Evolutionary conservation across 306 rosid genomes (phyloP).

Genomic region (Arachis hypogaea): DNA sequence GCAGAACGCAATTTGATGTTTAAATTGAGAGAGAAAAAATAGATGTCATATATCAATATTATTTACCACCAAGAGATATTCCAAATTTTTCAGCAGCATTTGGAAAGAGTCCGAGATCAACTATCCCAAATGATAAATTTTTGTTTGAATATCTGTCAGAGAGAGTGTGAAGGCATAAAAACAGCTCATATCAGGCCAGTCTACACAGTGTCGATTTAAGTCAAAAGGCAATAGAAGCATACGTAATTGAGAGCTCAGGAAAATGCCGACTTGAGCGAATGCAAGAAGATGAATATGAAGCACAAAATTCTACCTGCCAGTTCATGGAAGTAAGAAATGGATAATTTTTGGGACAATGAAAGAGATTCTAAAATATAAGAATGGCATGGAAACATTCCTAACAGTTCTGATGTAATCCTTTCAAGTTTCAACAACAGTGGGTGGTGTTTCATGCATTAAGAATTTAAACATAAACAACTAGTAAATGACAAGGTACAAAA

Average conservation of each 20-base stretch:
- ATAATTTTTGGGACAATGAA: not conserved
- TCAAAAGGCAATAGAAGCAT: constrained; percentile 42
- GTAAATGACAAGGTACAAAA: not conserved
- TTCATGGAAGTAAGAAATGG: constrained; percentile 14
- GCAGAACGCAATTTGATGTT: constrained; percentile 16
- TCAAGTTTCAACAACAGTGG: not conserved
- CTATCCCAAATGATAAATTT: constrained; percentile 80
- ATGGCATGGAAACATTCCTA: not conserved
- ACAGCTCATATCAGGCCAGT: constrained; percentile 30
- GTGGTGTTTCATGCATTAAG: constrained; percentile 12
- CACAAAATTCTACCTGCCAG: constrained; percentile 76
- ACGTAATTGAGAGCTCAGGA: constrained; percentile 91
- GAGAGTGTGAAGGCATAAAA: constrained; percentile 3
- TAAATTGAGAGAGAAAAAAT: not conserved
- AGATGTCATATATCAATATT: constrained; percentile 7
- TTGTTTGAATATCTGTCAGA: constrained; percentile 81
- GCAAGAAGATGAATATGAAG: constrained; percentile 72
- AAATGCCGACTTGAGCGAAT: constrained; percentile 72
- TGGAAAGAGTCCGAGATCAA: constrained; percentile 95
- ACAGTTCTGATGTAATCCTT: constrained; percentile 15
- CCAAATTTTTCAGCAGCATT: constrained; percentile 85
- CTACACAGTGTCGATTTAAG: constrained; percentile 6
- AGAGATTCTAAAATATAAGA: not conserved
- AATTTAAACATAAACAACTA: constrained; percentile 30
- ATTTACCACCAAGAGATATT: constrained; percentile 75